Percentiles rank a stretch among this genome's conserved stretches.
Evolutionary conservation across 176 grass and related monocot genomes (phyloP).

Genomic region (Dendrocalamus sinicus): DNA sequence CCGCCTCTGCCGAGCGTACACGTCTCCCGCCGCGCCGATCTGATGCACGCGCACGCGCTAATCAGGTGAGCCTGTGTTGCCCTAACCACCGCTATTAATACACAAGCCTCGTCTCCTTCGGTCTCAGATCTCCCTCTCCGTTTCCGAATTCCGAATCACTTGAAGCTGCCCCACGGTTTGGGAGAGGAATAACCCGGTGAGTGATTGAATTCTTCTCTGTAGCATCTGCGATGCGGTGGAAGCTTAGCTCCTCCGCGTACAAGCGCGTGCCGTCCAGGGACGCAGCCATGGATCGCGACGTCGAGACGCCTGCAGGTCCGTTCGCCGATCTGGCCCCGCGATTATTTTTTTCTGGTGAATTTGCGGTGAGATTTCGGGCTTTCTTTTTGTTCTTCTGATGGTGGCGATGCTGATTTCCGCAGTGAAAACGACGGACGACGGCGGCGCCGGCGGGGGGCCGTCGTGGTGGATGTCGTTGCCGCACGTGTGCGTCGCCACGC

Average conservation of each 20-base stretch:
- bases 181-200: neutral
- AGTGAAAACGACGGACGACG: conserved; percentile 50
- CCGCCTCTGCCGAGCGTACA: neutral
- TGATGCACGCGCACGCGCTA: conserved; percentile 54
- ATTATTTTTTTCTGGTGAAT: neutral
- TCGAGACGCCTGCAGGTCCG: conserved; percentile 63
- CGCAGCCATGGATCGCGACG: conserved; percentile 55
- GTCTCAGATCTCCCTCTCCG: neutral
- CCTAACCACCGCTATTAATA: conserved; percentile 33
- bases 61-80: conserved; percentile 20
- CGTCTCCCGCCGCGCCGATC: conserved; percentile 9
- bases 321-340: too few relatives aligned
- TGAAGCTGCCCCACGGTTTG: neutral
- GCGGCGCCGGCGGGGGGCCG: conserved; percentile 36
- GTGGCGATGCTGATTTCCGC: neutral
- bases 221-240: conserved; percentile 77
- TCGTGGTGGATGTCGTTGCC: conserved; percentile 85
- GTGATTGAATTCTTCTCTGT: neutral
- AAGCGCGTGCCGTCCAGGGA: conserved; percentile 87
- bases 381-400: neutral
- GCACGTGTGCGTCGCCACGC: conserved; percentile 90
- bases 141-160: neutral
- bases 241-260: conserved; percentile 76
- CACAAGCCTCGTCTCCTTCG: neutral
- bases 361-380: neutral